phyloP scores from a whole-genome alignment of 148 eudicot genomes.

The Amaranthus hypochondriacus region DNA sequence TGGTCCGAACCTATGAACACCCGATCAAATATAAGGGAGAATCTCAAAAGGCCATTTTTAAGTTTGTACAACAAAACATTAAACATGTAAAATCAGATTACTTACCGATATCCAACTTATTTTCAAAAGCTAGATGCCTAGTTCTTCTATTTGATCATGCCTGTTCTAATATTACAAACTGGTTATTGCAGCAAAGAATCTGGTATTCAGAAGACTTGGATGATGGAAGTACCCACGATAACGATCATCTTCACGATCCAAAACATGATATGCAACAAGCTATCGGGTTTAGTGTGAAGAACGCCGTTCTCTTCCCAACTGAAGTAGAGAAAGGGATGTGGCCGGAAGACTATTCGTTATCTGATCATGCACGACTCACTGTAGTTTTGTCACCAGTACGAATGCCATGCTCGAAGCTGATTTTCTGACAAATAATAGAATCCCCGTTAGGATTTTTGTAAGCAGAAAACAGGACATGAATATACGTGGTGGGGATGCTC shows the following conservation, averaged over 20 bases:
- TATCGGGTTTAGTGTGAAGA: conserved; percentile 84
- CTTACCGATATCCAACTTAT: too few relatives aligned
- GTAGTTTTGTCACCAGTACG: conserved; percentile 89
- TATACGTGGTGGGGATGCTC: neutral
- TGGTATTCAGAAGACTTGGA: conserved; percentile 56
- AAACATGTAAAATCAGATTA: too few relatives aligned
- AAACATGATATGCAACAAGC: conserved; percentile 44
- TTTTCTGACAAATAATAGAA: conserved; percentile 29
- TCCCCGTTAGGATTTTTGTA: conserved; percentile 8
- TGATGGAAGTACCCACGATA: conserved; percentile 30
- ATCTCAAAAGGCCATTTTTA: too few relatives aligned
- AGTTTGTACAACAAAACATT: too few relatives aligned
- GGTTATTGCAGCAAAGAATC: conserved; percentile 58
- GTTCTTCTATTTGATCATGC: neutral
- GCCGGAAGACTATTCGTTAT: conserved; percentile 95
- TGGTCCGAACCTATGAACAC: too few relatives aligned
- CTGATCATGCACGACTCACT: conserved; percentile 97
- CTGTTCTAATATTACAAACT: conserved; percentile 3
- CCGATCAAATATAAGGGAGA: too few relatives aligned
- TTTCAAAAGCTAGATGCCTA: too few relatives aligned
- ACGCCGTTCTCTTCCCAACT: conserved; percentile 89
- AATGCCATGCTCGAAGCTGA: conserved; percentile 73
- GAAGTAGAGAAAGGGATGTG: conserved; percentile 97
- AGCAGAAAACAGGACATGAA: conserved; percentile 4
- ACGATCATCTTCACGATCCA: conserved; percentile 16